Conservation (phyloP, 352 stramenopile species). For the Globisporangium paroecandrum region DNA sequence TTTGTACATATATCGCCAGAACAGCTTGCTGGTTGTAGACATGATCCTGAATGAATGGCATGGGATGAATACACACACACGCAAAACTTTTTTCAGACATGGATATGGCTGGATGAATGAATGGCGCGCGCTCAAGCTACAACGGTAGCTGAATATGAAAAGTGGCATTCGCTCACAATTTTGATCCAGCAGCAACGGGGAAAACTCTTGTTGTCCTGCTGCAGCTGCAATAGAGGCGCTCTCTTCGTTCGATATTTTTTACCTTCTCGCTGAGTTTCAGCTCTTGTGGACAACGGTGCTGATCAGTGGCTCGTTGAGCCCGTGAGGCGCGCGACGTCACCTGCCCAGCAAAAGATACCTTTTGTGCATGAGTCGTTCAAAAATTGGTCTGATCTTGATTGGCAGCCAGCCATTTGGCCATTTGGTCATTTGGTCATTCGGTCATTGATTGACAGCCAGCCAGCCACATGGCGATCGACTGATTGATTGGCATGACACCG, state of each 20-base stretch:
- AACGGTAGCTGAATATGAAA: background rate
- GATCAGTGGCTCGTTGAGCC: background rate
- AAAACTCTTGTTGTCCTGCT: background rate
- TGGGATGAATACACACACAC: background rate
- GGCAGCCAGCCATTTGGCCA: background rate
- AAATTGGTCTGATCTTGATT: background rate
- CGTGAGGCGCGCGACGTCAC: conserved; percentile 10
- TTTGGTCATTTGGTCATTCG: background rate
- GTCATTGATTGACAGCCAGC: background rate
- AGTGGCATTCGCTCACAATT: background rate
- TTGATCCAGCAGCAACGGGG: background rate
- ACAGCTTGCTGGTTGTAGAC: background rate
- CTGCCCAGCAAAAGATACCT: background rate
- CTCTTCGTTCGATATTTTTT: background rate
- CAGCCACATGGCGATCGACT: background rate
- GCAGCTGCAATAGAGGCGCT: background rate
- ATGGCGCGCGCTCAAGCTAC: background rate
- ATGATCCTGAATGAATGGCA: background rate
- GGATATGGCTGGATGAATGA: too few species aligned
- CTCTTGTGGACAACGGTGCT: background rate
- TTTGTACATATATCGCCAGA: background rate
- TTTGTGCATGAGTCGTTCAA: background rate
- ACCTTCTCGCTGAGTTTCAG: background rate
- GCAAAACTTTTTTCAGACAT: too few species aligned
- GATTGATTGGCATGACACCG: background rate